A percentile compares a stretch with the other conserved stretches of the same genome.
Evolutionary conservation across 306 rosid species (phyloP).

Genomic region (Cotoneaster glaucophyllus): DNA sequence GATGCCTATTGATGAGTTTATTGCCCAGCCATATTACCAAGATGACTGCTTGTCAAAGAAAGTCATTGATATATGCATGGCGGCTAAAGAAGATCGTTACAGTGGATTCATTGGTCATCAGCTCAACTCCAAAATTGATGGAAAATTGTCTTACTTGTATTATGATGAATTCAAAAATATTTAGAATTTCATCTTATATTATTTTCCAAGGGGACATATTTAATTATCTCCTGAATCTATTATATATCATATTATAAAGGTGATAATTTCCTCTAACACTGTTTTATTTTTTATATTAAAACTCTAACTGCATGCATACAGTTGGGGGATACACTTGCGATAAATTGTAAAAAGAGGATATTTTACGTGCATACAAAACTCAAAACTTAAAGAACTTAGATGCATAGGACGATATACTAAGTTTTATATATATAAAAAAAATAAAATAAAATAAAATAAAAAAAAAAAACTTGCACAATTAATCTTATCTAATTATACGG

Average conservation of each 20-base stretch:
- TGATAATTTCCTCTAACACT: background rate
- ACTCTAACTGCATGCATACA: background rate
- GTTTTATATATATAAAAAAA: no score
- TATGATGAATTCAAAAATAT: background rate
- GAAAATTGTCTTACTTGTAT: conserved; percentile 18
- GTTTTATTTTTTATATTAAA: no score
- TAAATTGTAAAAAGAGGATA: no score
- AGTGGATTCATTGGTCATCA: conserved; percentile 24
- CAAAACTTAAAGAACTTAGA: no score
- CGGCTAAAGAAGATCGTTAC: conserved; percentile 20
- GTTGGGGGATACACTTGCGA: background rate
- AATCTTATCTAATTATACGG: no score
- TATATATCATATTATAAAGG: background rate
- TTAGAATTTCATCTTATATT: background rate
- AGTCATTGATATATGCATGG: conserved; percentile 20
- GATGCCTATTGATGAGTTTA: conserved; percentile 29
- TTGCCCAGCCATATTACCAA: conserved; percentile 17
- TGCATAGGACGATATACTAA: no score
- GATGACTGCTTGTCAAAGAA: conserved; percentile 32
- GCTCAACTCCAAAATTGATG: conserved; percentile 26
- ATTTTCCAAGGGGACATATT: background rate
- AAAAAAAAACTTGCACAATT: no score
- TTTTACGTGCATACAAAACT: no score
- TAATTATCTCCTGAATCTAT: background rate
- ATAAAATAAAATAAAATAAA: no score